Base-by-base conservation (phyloP, 2,329 filamentous ascomycete genomes). In the Drechslerella coelobrocha region DNA sequence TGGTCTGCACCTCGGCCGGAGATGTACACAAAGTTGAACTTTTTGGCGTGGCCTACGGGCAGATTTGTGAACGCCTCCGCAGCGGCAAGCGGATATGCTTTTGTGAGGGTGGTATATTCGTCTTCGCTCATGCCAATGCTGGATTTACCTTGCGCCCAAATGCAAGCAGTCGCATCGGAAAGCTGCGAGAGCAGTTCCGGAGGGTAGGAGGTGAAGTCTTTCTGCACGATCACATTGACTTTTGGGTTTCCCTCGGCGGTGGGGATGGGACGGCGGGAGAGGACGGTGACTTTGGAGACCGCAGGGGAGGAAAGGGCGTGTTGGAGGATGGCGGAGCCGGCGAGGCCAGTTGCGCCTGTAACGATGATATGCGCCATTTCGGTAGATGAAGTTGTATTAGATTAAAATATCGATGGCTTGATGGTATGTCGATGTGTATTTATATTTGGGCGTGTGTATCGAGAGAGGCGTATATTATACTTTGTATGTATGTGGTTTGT, bases 11-110 rank as follows among this genome's bases (percentile, higher is more conserved):
- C 86, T 55, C 81, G 79, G 52, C 87, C 88, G 0, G 89, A 91
- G 27, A 92, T 83, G 76, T 86, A 89, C 72, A 91, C 81, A 77
- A 91, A 92, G 55, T 85, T 85, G 78, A 91, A 87, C 0, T 85
- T 84, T 2, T 79, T 76, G 12, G 79, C 78, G 6, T 6, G 29
- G 1, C 76, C 73, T 0, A 75, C 63, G 1, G 82, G 79, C 10
- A 87, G 78, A 0, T 77, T 77, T 0, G 82, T 77, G 74, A 90
- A 88, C 10, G 86, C 85, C 66, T 82, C 80, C 0, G 87, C 88
- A 0, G 87, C 88, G 1, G 82, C 84, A 0, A 91, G 76, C 1
- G 89, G 78, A 76, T 86, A 91, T 76, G 86, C 83, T 68, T 85
- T 82, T 0, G 89, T 91, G 76, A 92, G 89, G 54, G 83, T 83